A percentile compares a stretch with the other conserved stretches of the same genome.
These are phyloP conservation scores for Gremmenia infestans DNA, from an alignment of 2,329 filamentous ascomycete species.

Conservation along the genomic window DNA sequence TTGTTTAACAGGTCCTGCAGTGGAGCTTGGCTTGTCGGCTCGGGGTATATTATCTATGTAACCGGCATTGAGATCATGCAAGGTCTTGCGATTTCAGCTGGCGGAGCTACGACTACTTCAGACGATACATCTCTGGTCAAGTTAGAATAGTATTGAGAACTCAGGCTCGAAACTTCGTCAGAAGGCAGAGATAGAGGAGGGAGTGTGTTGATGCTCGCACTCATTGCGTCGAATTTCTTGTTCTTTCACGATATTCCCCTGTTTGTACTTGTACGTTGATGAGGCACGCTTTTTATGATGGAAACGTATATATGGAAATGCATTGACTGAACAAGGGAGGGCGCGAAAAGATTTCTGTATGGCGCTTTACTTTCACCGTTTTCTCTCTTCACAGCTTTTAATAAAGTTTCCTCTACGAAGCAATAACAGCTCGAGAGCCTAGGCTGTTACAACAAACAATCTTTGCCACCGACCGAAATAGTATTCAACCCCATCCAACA, in stretches of 20 bases:
- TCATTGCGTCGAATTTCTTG: background rate
- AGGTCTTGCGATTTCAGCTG: conserved; percentile 45
- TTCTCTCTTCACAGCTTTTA: background rate
- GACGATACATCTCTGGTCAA: conserved; percentile 23
- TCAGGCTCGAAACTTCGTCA: background rate
- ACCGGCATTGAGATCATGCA: conserved; percentile 58
- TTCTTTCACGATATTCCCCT: background rate
- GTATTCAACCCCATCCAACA: no score
- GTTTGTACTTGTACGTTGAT: background rate
- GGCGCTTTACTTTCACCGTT: background rate
- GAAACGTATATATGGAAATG: background rate
- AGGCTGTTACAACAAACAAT: no score
- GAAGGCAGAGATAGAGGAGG: background rate
- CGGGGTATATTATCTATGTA: conserved; percentile 55
- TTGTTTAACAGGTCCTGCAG: conserved; percentile 35
- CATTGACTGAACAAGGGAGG: background rate
- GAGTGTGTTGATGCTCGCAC: background rate
- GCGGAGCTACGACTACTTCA: conserved; percentile 14
- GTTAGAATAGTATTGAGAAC: conserved; percentile 18
- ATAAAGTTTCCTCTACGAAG: background rate
- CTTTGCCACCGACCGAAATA: no score
- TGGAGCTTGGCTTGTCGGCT: conserved; percentile 60
- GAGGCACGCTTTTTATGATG: background rate
- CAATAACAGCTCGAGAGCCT: no score
- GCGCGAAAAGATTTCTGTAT: background rate